phyloP scores from a whole-genome alignment of 2,329 filamentous ascomycete species.

The Massarina eburnea region DNA sequence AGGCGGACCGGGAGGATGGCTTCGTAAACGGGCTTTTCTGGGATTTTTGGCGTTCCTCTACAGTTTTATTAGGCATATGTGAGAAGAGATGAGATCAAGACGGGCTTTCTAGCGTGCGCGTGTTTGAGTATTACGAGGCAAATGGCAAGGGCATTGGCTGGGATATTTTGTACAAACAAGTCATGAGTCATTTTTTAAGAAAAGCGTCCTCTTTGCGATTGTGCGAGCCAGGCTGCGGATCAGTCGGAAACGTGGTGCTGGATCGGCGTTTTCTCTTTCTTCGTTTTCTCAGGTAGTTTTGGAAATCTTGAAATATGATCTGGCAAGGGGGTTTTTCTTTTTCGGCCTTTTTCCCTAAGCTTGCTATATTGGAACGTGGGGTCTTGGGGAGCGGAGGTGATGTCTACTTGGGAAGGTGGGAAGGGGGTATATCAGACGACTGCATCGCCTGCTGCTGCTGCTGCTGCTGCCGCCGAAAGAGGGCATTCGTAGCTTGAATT shows the following conservation, averaged over 20 bases:
- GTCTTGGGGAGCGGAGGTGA: too few species aligned
- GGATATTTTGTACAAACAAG: conserved; percentile 21
- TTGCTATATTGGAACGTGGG: too few species aligned
- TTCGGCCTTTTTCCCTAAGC: too few species aligned
- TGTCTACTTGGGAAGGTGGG: background rate
- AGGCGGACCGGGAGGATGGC: conserved; percentile 26
- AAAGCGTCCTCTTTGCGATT: background rate
- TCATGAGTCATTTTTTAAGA: conserved; percentile 5
- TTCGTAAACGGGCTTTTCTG: background rate
- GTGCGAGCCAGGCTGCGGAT: conserved; percentile 9
- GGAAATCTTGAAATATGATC: background rate
- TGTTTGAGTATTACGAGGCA: too few species aligned
- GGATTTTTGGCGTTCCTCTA: background rate
- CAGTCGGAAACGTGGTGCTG: conserved; percentile 22
- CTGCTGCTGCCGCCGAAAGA: background rate
- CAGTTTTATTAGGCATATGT: background rate
- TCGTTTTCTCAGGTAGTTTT: conserved; percentile 17
- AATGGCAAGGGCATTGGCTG: too few species aligned
- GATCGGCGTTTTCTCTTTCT: conserved; percentile 33
- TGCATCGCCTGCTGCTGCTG: background rate
- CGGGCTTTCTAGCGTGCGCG: background rate
- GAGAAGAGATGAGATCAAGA: background rate
- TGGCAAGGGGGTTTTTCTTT: conserved; percentile 6
- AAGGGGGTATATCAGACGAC: conserved; percentile 1
- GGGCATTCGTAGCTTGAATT: background rate